Base-by-base conservation (phyloP, 352 stramenopile genomes). In the Globisporangium canariense region DNA sequence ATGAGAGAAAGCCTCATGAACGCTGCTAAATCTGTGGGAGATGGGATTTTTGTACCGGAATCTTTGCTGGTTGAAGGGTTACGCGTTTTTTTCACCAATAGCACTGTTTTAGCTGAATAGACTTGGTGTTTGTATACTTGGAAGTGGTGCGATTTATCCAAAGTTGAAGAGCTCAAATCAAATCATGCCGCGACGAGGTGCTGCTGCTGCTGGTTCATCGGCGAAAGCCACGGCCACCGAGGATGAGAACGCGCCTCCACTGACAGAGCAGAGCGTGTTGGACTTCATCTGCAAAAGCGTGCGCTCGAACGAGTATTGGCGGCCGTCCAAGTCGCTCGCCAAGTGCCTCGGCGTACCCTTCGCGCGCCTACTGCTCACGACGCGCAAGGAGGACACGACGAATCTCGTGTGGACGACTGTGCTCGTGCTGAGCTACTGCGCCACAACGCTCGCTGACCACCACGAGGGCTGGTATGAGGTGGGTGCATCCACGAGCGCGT, bases 401-500 rank as follows among this genome's bases (percentile, higher is more conserved):
- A 88, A 86, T 55, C 54, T 79, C 20, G 68, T 84, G 18, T 90
- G 81, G 81, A 72, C 60, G 0, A 87, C 75, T 9, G 74, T 85
- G 10, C 52, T 86, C 38, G 81, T 83, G 25, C 56, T 90, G 2
- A 63, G 77, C 34, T 74, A 75, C 51, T 87, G 69, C 20, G 67
- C 71, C 13, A 77, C 69, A 0, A 60, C 73, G 28, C 68, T 88
- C 16, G 66, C 74, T 0, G 78, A 90, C 14, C 65, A 74, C 43
- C 81, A 90, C 18, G 76, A 86, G 22, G 67, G 64, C 4, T 90
- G 78, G 78, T 86, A 78, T 46, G 71, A 85, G 25, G 46, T 79
- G 1, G 69, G 67, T 9, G 71, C 79, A 9, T 40, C 62, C 1
- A 64, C 75, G 8, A 71, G 49, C 9, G 62, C 62, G 28, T 90